A percentile compares a stretch with the other conserved stretches of the same genome.
phyloP scores from a whole-genome alignment of 2,329 filamentous ascomycete species.

The Cladophialophora immunda region DNA sequence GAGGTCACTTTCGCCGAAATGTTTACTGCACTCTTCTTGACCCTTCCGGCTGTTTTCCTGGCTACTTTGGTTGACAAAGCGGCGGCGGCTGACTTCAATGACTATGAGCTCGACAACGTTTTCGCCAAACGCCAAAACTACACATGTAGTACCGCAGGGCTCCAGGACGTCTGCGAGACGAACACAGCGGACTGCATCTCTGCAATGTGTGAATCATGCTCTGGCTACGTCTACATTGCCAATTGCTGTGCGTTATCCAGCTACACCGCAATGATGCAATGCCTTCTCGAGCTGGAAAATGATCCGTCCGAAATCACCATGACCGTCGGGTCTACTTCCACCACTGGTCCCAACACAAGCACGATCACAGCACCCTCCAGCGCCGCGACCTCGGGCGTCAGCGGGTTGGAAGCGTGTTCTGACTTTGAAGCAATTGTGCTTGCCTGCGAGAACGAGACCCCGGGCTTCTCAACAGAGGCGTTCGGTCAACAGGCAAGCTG shows the following conservation, averaged over 20 bases:
- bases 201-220: constrained; percentile 6
- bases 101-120: neutral
- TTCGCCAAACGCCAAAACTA: constrained; percentile 6
- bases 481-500: constrained; percentile 7
- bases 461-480: neutral
- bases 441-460: constrained; percentile 90
- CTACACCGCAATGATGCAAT: neutral
- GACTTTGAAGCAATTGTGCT: constrained; percentile 70
- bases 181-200: neutral
- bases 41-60: neutral
- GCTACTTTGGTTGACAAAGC: neutral
- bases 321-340: neutral
- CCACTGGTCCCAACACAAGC: neutral
- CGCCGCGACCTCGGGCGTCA: neutral
- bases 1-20: neutral
- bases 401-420: neutral
- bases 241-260: constrained; percentile 5
- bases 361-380: neutral
- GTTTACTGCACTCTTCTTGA: neutral
- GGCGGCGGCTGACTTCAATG: neutral
- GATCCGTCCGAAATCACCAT: neutral
- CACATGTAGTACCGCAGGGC: neutral
- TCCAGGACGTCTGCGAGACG: constrained; percentile 7
- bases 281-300: neutral
- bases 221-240: constrained; percentile 5